Percentiles rank a stretch among this genome's conserved stretches.
phyloP scores from a whole-genome alignment of 306 rosid genomes.

The Lathyrus tuberosus region DNA sequence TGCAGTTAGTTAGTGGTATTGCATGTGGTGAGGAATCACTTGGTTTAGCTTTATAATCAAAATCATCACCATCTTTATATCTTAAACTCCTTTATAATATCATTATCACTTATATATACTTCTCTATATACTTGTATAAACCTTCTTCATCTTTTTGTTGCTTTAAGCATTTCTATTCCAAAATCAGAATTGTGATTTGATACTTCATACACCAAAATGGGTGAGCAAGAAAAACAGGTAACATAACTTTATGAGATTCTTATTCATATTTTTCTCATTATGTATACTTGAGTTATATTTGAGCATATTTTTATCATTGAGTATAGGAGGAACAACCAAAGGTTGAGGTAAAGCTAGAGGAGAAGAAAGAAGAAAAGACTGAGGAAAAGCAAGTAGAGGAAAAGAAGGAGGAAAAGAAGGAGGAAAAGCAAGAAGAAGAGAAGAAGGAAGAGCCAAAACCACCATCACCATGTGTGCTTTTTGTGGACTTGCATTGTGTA shows the following conservation, averaged over 20 bases:
- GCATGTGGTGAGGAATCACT: constrained; percentile 75
- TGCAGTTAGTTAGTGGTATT: constrained; percentile 52
- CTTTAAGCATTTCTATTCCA: constrained; percentile 6
- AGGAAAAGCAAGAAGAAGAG: constrained; percentile 52
- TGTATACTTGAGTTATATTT: not conserved
- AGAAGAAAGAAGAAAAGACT: constrained; percentile 16
- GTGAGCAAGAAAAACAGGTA: constrained; percentile 77
- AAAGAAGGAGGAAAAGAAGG: no score
- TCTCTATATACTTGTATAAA: not conserved
- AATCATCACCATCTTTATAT: constrained; percentile 48
- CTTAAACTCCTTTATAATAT: constrained; percentile 43
- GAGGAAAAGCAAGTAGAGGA: no score
- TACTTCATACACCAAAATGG: constrained; percentile 53
- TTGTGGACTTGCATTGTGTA: constrained; percentile 86
- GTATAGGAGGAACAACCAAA: constrained; percentile 52
- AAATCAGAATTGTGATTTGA: constrained; percentile 34
- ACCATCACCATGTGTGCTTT: constrained; percentile 70
- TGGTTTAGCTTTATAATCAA: no score
- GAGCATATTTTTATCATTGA: no score
- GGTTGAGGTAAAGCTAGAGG: constrained; percentile 53
- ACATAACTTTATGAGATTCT: constrained; percentile 20
- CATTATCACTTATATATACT: no score
- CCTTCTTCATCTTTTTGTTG: constrained; percentile 24
- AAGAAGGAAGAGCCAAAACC: constrained; percentile 73
- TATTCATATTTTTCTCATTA: not conserved